Base-by-base conservation (phyloP, 495 filamentous ascomycete species). In the Haplographium delicatum region DNA sequence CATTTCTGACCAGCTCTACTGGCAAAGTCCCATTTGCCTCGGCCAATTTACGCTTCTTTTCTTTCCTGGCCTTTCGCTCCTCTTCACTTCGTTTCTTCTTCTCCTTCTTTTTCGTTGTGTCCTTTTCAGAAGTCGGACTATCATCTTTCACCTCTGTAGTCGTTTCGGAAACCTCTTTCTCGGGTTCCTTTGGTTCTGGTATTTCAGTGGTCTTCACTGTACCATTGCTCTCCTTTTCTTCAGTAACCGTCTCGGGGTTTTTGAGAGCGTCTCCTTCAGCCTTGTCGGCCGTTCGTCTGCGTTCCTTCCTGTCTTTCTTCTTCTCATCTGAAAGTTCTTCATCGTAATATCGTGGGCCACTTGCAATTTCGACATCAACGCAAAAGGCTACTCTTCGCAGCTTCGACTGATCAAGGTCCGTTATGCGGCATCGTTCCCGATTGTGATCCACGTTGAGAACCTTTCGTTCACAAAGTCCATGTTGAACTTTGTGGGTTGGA, bases 351-450 rank as follows among this genome's bases (percentile, higher is more conserved):
- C 68, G 72, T 4, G 76, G 75, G 64, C 75, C 73, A 20, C 69
- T 73, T 34, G 93, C 91, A 60, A 98, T 93, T 68, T 98, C 93
- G 10, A 98, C 93, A 64, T 98, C 93, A 3, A 98, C 93, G 56
- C 86, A 95, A 59, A 98, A 98, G 1, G 90, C 86, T 1, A 98
- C 93, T 27, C 88, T 76, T 18, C 89, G 77, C 26, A 98, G 67
- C 54, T 93, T 95, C 15, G 77, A 78, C 52, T 85, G 82, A 51
- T 91, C 81, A 18, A 98, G 67, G 53, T 93, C 89, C 23, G 80
- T 72, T 22, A 97, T 80, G 13, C 78, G 75, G 62, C 89, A 93
- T 33, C 93, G 70, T 59, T 94, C 84, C 25, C 93, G 76, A 54
- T 81, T 75, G 18, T 68, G 78, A 60, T 98, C 89, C 31, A 95